phyloP scores from a whole-genome alignment of 257 asterid species.

The Ilex aquifolium region DNA sequence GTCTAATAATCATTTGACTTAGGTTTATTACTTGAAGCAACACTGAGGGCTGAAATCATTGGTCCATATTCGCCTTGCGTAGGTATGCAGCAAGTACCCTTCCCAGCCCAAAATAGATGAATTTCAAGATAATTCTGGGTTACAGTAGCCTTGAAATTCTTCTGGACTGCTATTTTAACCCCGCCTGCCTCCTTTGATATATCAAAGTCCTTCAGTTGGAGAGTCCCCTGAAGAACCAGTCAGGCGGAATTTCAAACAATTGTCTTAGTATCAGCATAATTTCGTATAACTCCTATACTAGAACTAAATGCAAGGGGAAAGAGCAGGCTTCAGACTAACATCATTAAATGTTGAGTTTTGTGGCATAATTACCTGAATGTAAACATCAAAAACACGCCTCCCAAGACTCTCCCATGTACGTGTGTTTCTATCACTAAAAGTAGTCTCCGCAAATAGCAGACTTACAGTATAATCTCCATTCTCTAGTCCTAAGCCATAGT shows the following conservation, averaged over 20 bases:
- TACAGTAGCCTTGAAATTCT: not conserved
- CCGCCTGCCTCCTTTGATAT: not conserved
- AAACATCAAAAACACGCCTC: slow-evolving; percentile 1
- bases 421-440: not conserved
- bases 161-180: not conserved
- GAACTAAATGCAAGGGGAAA: no score
- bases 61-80: not conserved
- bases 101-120: slow-evolving; percentile 1
- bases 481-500: not conserved
- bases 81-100: slow-evolving; percentile 1
- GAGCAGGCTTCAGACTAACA: no score
- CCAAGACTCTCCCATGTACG: not conserved
- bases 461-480: not conserved
- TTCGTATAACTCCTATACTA: no score
- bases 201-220: not conserved
- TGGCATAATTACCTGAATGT: not conserved
- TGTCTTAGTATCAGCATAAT: no score
- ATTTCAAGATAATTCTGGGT: not conserved
- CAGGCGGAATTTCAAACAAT: no score
- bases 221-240: not conserved
- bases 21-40: not conserved
- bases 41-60: not conserved
- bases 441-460: not conserved
- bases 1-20: not conserved
- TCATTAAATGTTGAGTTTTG: not conserved